Conservation (phyloP, 2,329 filamentous ascomycete genomes). For the Cladosporium sp. region DNA sequence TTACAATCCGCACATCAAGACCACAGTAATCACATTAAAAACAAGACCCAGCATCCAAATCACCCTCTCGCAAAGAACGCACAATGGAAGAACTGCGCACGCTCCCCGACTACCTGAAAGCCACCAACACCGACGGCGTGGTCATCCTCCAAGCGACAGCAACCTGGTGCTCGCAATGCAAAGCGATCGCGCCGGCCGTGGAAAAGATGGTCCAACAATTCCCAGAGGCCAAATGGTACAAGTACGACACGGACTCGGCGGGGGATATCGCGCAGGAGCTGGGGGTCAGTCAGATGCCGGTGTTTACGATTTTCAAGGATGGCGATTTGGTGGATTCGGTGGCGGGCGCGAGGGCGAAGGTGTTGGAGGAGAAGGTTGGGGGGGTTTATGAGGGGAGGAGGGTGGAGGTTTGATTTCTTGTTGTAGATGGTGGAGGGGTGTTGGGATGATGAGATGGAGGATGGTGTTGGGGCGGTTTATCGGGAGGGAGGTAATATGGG, state of each 20-base stretch:
- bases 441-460: no score
- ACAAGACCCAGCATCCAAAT: no score
- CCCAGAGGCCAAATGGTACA: constrained; percentile 30
- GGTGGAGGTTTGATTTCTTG: neutral
- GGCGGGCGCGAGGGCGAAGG: constrained; percentile 27
- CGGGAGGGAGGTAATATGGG: no score
- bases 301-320: constrained; percentile 32
- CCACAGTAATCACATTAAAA: no score
- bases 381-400: constrained; percentile 28
- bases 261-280: constrained; percentile 30
- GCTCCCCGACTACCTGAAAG: constrained; percentile 28
- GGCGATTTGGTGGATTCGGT: constrained; percentile 27
- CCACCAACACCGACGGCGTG: constrained; percentile 26
- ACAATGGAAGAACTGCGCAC: constrained; percentile 29
- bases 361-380: constrained; percentile 25
- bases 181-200: constrained; percentile 30
- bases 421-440: no score
- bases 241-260: constrained; percentile 25
- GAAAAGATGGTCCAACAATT: constrained; percentile 29
- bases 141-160: constrained; percentile 29
- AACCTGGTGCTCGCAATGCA: constrained; percentile 28
- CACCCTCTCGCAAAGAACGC: no score
- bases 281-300: constrained; percentile 29
- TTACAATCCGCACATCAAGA: no score
- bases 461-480: no score